Conservation (phyloP, 208 protist genomes). For the Acanthamoeba polyphaga region DNA sequence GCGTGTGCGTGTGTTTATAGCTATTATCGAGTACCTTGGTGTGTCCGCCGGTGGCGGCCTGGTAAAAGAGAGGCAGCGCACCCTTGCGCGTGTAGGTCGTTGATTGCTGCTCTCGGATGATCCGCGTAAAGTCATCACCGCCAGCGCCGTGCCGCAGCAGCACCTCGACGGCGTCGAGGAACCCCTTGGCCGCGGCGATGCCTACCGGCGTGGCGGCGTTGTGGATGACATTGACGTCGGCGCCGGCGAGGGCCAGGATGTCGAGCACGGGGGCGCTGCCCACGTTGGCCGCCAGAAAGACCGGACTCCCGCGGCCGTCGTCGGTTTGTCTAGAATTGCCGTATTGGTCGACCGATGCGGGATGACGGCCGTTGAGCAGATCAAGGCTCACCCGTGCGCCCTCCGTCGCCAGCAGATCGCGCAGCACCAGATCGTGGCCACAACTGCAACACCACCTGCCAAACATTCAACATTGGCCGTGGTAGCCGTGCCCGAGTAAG, state of each 20-base stretch:
- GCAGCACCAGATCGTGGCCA: background rate
- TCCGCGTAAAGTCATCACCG: background rate
- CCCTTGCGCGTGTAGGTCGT: background rate
- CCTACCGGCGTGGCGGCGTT: background rate
- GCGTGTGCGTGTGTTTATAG: no score
- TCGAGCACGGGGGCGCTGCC: conserved; percentile 2
- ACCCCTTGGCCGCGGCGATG: background rate
- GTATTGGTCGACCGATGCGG: no score
- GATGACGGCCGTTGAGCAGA: background rate
- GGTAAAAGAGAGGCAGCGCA: background rate
- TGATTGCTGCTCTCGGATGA: background rate
- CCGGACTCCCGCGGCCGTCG: background rate
- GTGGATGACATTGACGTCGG: background rate
- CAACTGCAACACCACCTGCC: background rate
- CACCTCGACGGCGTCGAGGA: conserved; percentile 10
- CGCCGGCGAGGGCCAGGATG: conserved; percentile 8
- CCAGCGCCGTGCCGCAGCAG: conserved; percentile 12
- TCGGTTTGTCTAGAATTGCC: no score
- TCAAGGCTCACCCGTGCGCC: background rate
- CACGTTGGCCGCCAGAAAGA: background rate
- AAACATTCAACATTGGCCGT: background rate
- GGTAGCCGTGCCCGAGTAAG: no score
- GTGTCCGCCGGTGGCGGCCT: background rate
- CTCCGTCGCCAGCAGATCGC: background rate
- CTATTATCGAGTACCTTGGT: background rate